Evolutionary conservation across 345 rosid species (phyloP).

Genomic region (Brassica juncea): DNA sequence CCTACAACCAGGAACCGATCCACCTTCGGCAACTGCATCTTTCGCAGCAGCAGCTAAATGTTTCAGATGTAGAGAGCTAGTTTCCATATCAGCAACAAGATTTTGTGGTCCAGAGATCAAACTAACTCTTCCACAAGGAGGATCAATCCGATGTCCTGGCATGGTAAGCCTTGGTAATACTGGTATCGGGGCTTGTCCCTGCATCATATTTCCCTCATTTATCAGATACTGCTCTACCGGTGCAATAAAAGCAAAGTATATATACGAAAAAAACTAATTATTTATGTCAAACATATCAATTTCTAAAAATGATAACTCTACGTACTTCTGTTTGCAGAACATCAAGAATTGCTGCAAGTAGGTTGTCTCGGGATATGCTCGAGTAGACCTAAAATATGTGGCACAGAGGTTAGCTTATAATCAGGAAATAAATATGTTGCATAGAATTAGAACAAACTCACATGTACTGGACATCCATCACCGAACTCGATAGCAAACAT

Average conservation of each 20-base stretch:
- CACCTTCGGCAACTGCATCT: conserved; percentile 99
- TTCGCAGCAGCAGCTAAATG: conserved; percentile 96
- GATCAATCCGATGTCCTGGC: conserved; percentile 99
- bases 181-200: conserved; percentile 88
- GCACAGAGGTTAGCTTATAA: conserved; percentile 38
- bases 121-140: conserved; percentile 94
- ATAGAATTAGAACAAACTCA: conserved; percentile 46
- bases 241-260: neutral
- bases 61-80: conserved; percentile 80
- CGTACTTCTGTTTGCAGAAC: conserved; percentile 93
- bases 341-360: conserved; percentile 98
- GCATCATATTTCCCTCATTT: conserved; percentile 29
- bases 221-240: conserved; percentile 16
- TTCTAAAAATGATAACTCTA: conserved; percentile 28
- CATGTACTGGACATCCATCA: conserved; percentile 97
- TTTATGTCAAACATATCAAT: conserved; percentile 9
- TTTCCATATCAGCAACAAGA: conserved; percentile 67
- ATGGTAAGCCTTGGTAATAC: conserved; percentile 92
- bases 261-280: neutral
- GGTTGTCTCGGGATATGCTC: conserved; percentile 93
- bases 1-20: conserved; percentile 91
- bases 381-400: conserved; percentile 69
- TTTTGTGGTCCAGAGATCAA: conserved; percentile 54
- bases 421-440: conserved; percentile 16
- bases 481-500: conserved; percentile 95